These are phyloP conservation scores for Tetrapisispora nanseiensis DNA, from an alignment of 805 yeast genomes.

Conservation along the genomic window DNA sequence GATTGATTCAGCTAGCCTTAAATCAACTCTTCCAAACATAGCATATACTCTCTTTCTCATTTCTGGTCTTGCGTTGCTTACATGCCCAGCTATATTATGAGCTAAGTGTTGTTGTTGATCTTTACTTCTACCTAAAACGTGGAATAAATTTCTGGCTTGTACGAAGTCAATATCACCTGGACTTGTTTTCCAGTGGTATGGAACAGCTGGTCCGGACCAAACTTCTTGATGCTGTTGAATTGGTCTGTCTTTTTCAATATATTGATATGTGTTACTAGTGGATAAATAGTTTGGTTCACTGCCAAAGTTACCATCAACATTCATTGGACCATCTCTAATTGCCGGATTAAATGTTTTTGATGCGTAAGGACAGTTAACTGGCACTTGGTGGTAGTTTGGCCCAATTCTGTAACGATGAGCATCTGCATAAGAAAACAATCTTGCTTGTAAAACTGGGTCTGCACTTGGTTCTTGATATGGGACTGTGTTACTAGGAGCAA, in stretches of 20 bases:
- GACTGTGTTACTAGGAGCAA: constrained; percentile 76
- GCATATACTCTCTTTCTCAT: constrained; percentile 74
- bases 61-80: constrained; percentile 52
- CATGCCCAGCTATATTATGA: constrained; percentile 74
- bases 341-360: constrained; percentile 53
- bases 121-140: constrained; percentile 62
- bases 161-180: constrained; percentile 58
- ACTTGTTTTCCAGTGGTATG: constrained; percentile 73
- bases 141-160: constrained; percentile 72
- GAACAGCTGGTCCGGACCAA: constrained; percentile 74
- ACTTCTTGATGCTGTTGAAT: constrained; percentile 63
- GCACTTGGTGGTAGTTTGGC: constrained; percentile 69
- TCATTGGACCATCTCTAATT: constrained; percentile 76
- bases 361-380: constrained; percentile 78
- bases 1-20: constrained; percentile 56
- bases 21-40: constrained; percentile 63
- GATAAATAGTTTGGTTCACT: constrained; percentile 67
- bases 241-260: constrained; percentile 21
- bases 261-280: constrained; percentile 33
- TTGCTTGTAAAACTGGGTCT: constrained; percentile 75
- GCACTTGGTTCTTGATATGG: constrained; percentile 77
- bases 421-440: constrained; percentile 76
- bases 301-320: constrained; percentile 62
- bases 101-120: constrained; percentile 78
- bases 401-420: constrained; percentile 76